phyloP scores from a whole-genome alignment of 768 basidiomycete species.

The Rhizopogon sp. region DNA sequence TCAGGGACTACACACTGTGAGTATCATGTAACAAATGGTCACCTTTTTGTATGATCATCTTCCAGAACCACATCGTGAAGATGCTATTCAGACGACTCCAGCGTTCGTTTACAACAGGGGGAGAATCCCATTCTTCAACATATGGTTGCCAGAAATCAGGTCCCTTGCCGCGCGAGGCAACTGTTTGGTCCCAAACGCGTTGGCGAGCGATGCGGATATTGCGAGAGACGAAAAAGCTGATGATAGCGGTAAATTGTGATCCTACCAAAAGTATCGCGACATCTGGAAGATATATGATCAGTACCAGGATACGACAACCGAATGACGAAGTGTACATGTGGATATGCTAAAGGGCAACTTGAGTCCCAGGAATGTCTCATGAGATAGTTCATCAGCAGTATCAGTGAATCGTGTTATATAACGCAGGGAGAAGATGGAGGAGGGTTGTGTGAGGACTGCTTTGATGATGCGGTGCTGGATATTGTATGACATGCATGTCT shows the following conservation, averaged over 20 bases:
- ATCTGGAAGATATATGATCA: slow-evolving; percentile 36
- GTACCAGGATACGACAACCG: not conserved
- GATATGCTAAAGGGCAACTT: slow-evolving; percentile 61
- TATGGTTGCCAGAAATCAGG: slow-evolving; percentile 82
- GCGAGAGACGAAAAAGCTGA: slow-evolving; percentile 77
- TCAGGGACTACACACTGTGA: not conserved
- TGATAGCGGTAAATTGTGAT: slow-evolving; percentile 67
- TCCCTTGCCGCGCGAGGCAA: slow-evolving; percentile 77
- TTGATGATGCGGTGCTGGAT: slow-evolving; percentile 66
- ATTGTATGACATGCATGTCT: slow-evolving; percentile 68
- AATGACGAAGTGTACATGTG: slow-evolving; percentile 48
- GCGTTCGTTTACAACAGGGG: slow-evolving; percentile 36
- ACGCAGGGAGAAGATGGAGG: slow-evolving; percentile 21
- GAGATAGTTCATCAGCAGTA: slow-evolving; percentile 24
- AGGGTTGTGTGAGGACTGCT: slow-evolving; percentile 17
- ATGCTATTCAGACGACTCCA: slow-evolving; percentile 11
- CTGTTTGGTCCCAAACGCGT: slow-evolving; percentile 78
- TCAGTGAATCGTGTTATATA: slow-evolving; percentile 22
- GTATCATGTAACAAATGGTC: not conserved
- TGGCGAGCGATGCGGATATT: slow-evolving; percentile 79
- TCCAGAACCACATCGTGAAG: slow-evolving; percentile 13
- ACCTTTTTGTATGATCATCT: slow-evolving; percentile 19
- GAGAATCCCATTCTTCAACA: slow-evolving; percentile 74
- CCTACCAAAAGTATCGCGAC: slow-evolving; percentile 71
- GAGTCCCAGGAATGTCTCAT: slow-evolving; percentile 60